Percentiles rank a stretch among this genome's conserved stretches.
These are phyloP conservation scores for Phytophthora palmivora DNA, from an alignment of 352 stramenopile genomes.

Conservation along the genomic window DNA sequence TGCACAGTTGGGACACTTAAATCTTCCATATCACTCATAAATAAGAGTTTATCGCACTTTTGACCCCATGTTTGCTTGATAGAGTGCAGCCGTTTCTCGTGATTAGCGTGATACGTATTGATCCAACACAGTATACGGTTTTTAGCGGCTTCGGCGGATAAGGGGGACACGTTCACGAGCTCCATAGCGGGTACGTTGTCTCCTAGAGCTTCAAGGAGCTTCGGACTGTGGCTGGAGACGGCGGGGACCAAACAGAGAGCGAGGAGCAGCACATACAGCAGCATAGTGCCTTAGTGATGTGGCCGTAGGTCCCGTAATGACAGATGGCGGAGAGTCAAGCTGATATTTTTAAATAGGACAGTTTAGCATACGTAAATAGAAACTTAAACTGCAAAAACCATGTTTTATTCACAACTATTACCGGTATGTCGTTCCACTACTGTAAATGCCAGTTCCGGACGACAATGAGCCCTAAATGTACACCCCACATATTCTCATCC, in stretches of 20 bases:
- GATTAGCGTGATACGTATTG: constrained; percentile 86
- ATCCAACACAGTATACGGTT: constrained; percentile 86
- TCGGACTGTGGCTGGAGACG: constrained; percentile 4
- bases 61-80: constrained; percentile 84
- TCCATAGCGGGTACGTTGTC: constrained; percentile 75
- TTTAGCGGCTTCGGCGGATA: constrained; percentile 45
- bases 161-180: constrained; percentile 67
- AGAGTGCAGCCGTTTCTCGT: constrained; percentile 57
- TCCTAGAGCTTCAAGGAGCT: constrained; percentile 53
- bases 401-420: too few relatives aligned
- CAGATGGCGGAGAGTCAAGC: too few relatives aligned
- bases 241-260: constrained; percentile 4
- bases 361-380: too few relatives aligned
- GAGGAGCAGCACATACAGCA: constrained; percentile 13
- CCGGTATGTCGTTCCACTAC: too few relatives aligned
- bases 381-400: too few relatives aligned
- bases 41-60: constrained; percentile 89
- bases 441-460: too few relatives aligned
- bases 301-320: too few relatives aligned
- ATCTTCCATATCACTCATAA: constrained; percentile 88
- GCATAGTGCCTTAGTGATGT: too few relatives aligned
- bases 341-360: too few relatives aligned
- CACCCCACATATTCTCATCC: too few relatives aligned
- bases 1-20: constrained; percentile 62
- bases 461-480: too few relatives aligned